phyloP scores from a whole-genome alignment of 306 rosid species.

The Mimosa pudica region DNA sequence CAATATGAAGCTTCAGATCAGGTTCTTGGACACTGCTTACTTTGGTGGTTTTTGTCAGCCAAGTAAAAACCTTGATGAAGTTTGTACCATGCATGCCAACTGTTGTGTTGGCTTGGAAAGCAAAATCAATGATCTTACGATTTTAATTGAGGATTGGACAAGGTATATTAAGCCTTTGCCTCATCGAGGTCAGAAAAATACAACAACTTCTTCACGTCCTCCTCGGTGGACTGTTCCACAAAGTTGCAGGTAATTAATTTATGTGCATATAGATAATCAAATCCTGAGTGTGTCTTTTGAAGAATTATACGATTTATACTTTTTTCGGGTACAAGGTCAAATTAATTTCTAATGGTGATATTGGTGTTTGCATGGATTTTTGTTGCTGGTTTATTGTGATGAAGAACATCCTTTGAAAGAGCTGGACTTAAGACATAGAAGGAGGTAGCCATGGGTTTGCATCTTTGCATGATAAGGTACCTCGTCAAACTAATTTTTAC shows the following conservation, averaged over 20 bases:
- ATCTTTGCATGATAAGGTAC: slow-evolving; percentile 30
- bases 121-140: slow-evolving; percentile 69
- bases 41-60: slow-evolving; percentile 82
- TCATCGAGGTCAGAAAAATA: not conserved
- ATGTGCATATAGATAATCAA: not conserved
- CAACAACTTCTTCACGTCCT: not conserved
- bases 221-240: slow-evolving; percentile 64
- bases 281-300: not conserved
- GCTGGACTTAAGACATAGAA: not conserved
- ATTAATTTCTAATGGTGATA: not conserved
- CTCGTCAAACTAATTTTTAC: not conserved
- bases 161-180: slow-evolving; percentile 42
- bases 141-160: slow-evolving; percentile 76
- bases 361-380: not conserved
- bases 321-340: no score
- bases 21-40: slow-evolving; percentile 62
- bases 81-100: slow-evolving; percentile 85
- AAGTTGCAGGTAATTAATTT: slow-evolving; percentile 59
- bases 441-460: not conserved
- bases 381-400: not conserved
- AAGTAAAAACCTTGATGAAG: slow-evolving; percentile 45
- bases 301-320: no score
- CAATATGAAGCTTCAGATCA: slow-evolving; percentile 45
- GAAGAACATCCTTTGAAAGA: slow-evolving; percentile 47
- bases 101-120: slow-evolving; percentile 77